These are phyloP conservation scores for Acmispon strigosus DNA, from an alignment of 306 rosid genomes.

Conservation along the genomic window DNA sequence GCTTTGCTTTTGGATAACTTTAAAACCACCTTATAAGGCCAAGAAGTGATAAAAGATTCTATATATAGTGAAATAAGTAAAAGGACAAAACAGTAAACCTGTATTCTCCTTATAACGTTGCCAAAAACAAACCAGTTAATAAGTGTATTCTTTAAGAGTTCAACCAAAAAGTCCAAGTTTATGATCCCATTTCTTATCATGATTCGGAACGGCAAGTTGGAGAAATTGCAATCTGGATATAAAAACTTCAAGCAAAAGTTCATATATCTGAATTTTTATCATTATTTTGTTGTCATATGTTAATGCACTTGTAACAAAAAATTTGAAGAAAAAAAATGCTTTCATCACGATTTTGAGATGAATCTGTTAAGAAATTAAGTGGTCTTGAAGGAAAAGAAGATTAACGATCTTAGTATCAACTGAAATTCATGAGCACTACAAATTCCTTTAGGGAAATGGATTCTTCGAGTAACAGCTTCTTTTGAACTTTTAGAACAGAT, in stretches of 20 bases:
- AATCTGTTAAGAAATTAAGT: not conserved
- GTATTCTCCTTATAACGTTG: too few relatives aligned
- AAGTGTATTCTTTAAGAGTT: too few relatives aligned
- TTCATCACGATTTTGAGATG: not conserved
- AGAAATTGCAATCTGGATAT: not conserved
- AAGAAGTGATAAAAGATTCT: not conserved
- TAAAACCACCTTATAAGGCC: not conserved
- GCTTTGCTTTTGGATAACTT: not conserved
- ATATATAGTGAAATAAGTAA: not conserved
- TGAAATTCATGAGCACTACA: not conserved
- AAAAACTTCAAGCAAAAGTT: not conserved
- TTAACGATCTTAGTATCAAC: not conserved
- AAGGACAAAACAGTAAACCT: not conserved
- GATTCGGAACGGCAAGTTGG: too few relatives aligned
- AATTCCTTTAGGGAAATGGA: not conserved
- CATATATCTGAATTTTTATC: not conserved
- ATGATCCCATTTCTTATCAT: too few relatives aligned
- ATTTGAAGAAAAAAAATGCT: not conserved
- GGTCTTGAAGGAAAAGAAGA: constrained; percentile 1
- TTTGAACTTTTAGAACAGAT: not conserved
- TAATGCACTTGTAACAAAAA: not conserved
- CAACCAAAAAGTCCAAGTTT: too few relatives aligned
- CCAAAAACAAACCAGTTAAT: too few relatives aligned
- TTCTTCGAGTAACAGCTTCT: not conserved
- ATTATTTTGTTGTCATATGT: not conserved